Evolutionary conservation across 139 green algal species (phyloP).

Genomic region (Coccomyxa sp.): DNA sequence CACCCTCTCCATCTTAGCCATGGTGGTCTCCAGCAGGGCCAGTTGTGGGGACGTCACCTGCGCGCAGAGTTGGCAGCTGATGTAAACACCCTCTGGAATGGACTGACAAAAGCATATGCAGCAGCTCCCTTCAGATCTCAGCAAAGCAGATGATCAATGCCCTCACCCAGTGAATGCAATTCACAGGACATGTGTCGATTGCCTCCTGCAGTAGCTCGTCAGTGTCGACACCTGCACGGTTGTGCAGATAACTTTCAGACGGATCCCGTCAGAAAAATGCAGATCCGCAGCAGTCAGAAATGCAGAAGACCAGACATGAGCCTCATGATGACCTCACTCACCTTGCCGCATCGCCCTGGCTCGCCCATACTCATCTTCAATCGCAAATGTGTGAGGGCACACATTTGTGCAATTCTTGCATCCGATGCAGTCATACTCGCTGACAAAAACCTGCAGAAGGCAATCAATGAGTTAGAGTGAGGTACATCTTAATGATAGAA

Average conservation of each 20-base stretch:
- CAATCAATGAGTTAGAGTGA: not conserved
- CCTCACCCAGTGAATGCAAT: conserved; percentile 32
- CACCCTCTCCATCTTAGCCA: conserved; percentile 37
- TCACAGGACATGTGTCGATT: conserved; percentile 32
- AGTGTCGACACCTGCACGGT: not conserved
- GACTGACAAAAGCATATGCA: not conserved
- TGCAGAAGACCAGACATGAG: not conserved
- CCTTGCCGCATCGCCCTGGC: conserved; percentile 6
- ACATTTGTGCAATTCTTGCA: conserved; percentile 22
- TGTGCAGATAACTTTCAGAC: not conserved
- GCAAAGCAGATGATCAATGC: not conserved
- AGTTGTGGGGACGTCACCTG: conserved; percentile 36
- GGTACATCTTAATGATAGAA: too few species aligned
- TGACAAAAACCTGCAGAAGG: conserved; percentile 26
- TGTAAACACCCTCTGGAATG: not conserved
- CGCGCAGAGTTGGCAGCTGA: not conserved
- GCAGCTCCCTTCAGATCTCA: not conserved
- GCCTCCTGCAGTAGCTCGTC: conserved; percentile 23
- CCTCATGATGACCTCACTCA: not conserved
- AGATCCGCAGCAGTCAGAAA: not conserved
- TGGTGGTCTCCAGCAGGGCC: conserved; percentile 45
- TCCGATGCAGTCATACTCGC: conserved; percentile 33
- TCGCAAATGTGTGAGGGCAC: conserved; percentile 19
- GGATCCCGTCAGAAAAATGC: not conserved
- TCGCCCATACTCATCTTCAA: conserved; percentile 29